Conservation (phyloP, 768 basidiomycete genomes). For the Hydnomerulius pinastri region DNA sequence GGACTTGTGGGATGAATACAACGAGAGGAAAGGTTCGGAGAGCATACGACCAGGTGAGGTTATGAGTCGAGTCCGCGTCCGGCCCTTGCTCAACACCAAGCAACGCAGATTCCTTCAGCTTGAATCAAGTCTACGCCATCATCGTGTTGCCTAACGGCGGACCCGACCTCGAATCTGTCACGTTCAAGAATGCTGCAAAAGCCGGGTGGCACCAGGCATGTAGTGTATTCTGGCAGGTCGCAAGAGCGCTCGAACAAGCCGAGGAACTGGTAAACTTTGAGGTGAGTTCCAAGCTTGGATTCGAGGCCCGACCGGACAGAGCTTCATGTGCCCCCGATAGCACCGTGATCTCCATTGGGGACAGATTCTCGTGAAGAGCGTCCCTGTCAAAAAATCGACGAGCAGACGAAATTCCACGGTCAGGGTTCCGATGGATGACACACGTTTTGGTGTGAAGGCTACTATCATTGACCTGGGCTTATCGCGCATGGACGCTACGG, state of each 20-base stretch:
- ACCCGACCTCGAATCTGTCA: slow-evolving; percentile 84
- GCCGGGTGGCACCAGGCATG: slow-evolving; percentile 85
- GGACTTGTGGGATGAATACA: slow-evolving; percentile 85
- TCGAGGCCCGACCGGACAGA: neutral
- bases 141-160: slow-evolving; percentile 92
- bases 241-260: slow-evolving; percentile 72
- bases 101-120: slow-evolving; percentile 65
- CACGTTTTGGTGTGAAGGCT: slow-evolving; percentile 64
- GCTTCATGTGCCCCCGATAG: slow-evolving; percentile 41
- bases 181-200: slow-evolving; percentile 58
- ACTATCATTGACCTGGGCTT: slow-evolving; percentile 96
- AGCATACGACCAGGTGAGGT: slow-evolving; percentile 79
- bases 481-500: slow-evolving; percentile 74
- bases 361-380: slow-evolving; percentile 81
- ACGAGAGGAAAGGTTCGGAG: slow-evolving; percentile 73
- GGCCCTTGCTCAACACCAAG: slow-evolving; percentile 9
- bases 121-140: slow-evolving; percentile 83
- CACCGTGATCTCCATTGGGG: slow-evolving; percentile 99
- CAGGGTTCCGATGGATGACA: slow-evolving; percentile 63
- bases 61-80: neutral
- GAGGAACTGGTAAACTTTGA: slow-evolving; percentile 86
- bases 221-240: slow-evolving; percentile 90
- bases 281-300: slow-evolving; percentile 45
- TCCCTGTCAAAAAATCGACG: slow-evolving; percentile 38
- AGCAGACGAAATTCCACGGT: slow-evolving; percentile 29